phyloP scores from a whole-genome alignment of 2,329 filamentous ascomycete genomes.

The Cladosporium phlei region DNA sequence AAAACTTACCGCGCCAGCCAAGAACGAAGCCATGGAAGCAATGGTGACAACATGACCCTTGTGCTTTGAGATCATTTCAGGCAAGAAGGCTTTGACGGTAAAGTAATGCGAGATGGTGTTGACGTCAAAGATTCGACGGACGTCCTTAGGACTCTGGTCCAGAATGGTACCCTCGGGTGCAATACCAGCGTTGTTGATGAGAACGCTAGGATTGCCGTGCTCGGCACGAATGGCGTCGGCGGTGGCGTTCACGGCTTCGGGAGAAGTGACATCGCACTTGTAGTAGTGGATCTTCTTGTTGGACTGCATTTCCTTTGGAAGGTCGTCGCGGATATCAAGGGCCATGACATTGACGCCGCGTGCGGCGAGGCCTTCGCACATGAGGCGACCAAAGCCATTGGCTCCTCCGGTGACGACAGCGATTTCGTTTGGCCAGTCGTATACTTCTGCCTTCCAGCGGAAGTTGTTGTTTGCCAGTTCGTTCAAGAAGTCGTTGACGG shows the following conservation, averaged over 20 bases:
- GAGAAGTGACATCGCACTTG: conserved; percentile 46
- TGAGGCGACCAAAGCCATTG: conserved; percentile 36
- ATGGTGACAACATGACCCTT: conserved; percentile 56
- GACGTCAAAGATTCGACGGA: conserved; percentile 49
- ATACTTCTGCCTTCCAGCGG: conserved; percentile 33
- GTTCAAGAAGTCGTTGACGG: conserved; percentile 26
- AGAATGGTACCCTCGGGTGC: conserved; percentile 45
- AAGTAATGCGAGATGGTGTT: conserved; percentile 50
- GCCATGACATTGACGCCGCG: conserved; percentile 37
- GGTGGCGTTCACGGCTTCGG: conserved; percentile 41
- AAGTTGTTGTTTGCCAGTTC: conserved; percentile 34
- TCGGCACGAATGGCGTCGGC: conserved; percentile 37
- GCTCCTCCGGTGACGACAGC: conserved; percentile 34
- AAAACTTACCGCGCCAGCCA: conserved; percentile 20
- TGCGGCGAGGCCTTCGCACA: conserved; percentile 33
- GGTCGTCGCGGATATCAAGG: conserved; percentile 33
- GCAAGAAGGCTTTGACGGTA: conserved; percentile 49
- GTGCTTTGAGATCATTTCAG: conserved; percentile 46
- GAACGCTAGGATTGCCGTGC: conserved; percentile 42
- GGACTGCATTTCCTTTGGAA: conserved; percentile 30
- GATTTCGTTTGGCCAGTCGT: conserved; percentile 35
- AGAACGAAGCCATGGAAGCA: conserved; percentile 50
- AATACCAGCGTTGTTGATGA: conserved; percentile 50
- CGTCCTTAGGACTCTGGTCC: conserved; percentile 39
- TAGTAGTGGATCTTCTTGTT: conserved; percentile 34